Conservation (phyloP, 352 stramenopile genomes). For the Globisporangium nagaii region DNA sequence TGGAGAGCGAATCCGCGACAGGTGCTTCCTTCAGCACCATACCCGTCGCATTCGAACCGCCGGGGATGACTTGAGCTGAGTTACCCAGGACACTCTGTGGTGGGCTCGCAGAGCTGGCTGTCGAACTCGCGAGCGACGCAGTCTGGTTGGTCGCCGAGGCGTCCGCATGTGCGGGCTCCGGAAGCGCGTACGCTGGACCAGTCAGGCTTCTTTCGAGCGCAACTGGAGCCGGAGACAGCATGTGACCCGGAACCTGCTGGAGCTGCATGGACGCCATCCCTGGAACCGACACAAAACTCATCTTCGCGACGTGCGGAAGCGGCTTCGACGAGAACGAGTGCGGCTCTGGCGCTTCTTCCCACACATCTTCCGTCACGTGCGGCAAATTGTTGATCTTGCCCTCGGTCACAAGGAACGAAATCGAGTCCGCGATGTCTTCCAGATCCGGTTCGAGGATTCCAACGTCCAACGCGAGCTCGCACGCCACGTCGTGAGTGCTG, state of each 20-base stretch:
- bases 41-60: background rate
- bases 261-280: slow-evolving; percentile 6
- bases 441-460: slow-evolving; percentile 90
- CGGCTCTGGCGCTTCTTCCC: slow-evolving; percentile 83
- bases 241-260: slow-evolving; percentile 9
- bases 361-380: slow-evolving; percentile 72
- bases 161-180: slow-evolving; percentile 11
- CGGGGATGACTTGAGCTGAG: background rate
- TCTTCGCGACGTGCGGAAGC: slow-evolving; percentile 77
- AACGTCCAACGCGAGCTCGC: slow-evolving; percentile 92
- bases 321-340: slow-evolving; percentile 76
- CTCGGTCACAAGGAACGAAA: slow-evolving; percentile 83
- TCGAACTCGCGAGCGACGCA: background rate
- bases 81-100: background rate
- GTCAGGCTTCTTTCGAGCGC: background rate
- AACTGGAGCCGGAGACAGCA: slow-evolving; percentile 8
- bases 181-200: slow-evolving; percentile 7
- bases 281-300: slow-evolving; percentile 48
- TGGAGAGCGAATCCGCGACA: background rate
- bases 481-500: slow-evolving; percentile 92
- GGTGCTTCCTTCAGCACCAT: background rate
- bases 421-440: slow-evolving; percentile 93
- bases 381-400: slow-evolving; percentile 84
- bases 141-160: slow-evolving; percentile 2
- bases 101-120: background rate